Evolutionary conservation across 306 rosid species (phyloP).

Genomic region (Neltuma alba): DNA sequence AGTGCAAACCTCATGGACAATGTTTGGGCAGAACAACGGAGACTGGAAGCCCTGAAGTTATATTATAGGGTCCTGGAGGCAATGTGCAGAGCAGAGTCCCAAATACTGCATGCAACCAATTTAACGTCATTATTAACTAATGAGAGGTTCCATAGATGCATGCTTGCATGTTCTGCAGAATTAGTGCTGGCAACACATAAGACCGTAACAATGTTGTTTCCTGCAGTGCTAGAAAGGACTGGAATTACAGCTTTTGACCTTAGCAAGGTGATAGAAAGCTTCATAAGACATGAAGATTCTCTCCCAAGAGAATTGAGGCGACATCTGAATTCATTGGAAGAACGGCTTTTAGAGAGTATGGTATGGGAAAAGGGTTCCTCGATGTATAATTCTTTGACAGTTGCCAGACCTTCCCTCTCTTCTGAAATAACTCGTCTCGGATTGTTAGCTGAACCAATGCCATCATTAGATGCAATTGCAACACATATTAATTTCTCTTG

Average conservation of each 20-base stretch:
- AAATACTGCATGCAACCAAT: constrained; percentile 81
- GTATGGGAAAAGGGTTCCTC: constrained; percentile 99
- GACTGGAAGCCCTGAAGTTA: constrained; percentile 84
- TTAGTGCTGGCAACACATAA: constrained; percentile 96
- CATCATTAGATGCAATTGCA: constrained; percentile 90
- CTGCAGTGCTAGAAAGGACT: constrained; percentile 95
- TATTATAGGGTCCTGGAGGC: constrained; percentile 91
- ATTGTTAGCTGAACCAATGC: constrained; percentile 95
- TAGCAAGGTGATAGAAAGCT: constrained; percentile 98
- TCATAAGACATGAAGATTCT: constrained; percentile 93
- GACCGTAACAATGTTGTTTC: constrained; percentile 96
- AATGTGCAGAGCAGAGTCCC: constrained; percentile 98
- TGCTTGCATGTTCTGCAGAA: constrained; percentile 98
- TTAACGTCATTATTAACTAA: constrained; percentile 89
- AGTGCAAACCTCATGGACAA: constrained; percentile 86
- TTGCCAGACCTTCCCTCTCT: constrained; percentile 83
- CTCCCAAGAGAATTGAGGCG: constrained; percentile 97
- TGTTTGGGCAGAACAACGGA: constrained; percentile 92
- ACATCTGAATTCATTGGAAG: constrained; percentile 94
- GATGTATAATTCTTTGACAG: constrained; percentile 90
- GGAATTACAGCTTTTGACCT: constrained; percentile 98
- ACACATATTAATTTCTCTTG: constrained; percentile 76
- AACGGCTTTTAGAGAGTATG: constrained; percentile 96
- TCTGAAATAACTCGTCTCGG: constrained; percentile 81
- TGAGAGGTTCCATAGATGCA: constrained; percentile 98